These are phyloP conservation scores for Fusarium acutatum DNA, from an alignment of 2,329 filamentous ascomycete species.

Conservation along the genomic window DNA sequence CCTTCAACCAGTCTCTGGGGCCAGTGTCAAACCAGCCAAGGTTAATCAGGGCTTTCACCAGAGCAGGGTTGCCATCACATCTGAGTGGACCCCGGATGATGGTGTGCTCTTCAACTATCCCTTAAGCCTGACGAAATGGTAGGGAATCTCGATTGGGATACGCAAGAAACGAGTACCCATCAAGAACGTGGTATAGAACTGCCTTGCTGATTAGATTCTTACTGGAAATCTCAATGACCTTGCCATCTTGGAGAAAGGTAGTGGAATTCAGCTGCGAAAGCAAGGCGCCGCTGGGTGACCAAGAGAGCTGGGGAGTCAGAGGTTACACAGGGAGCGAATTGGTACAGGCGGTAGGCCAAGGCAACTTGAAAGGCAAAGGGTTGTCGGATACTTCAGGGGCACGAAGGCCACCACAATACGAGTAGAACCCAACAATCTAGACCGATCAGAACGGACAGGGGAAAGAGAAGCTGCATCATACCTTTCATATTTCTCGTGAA, in stretches of 20 bases:
- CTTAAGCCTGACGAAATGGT: background rate
- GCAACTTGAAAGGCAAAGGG: too few species aligned
- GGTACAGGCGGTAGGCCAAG: too few species aligned
- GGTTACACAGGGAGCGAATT: too few species aligned
- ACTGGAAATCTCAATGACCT: background rate
- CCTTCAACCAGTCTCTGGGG: background rate
- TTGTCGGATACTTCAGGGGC: background rate
- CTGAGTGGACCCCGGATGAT: background rate
- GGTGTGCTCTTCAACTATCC: background rate
- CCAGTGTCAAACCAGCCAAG: background rate
- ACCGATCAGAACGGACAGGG: background rate
- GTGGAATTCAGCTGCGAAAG: background rate
- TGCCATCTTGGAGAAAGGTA: background rate
- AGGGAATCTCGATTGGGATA: background rate
- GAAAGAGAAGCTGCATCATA: background rate
- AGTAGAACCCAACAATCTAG: background rate
- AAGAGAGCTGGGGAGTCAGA: background rate
- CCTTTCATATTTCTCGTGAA: background rate
- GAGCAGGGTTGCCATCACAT: rapidly evolving
- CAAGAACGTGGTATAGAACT: background rate
- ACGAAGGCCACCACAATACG: background rate
- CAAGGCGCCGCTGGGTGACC: background rate
- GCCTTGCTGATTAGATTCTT: background rate
- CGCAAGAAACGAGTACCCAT: background rate
- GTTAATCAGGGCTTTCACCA: background rate